Percentiles rank a stretch among this genome's conserved stretches.
Evolutionary conservation across 2,329 filamentous ascomycete genomes (phyloP).

Genomic region (Sporothrix pseudoabietina): DNA sequence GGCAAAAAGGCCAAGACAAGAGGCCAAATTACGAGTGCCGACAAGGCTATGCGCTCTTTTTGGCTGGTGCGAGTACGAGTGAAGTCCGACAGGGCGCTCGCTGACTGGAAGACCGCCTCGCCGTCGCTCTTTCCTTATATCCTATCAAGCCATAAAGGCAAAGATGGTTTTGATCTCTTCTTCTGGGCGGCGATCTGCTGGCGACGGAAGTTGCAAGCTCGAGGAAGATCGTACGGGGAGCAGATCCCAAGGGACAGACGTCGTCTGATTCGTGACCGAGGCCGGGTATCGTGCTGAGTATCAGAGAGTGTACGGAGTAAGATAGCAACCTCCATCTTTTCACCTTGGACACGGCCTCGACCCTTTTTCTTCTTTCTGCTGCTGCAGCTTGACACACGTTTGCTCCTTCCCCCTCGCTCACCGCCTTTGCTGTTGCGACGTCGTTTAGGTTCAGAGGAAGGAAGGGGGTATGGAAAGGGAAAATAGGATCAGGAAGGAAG

Average conservation of each 20-base stretch:
- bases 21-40: slow-evolving; percentile 3
- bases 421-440: slow-evolving; percentile 18
- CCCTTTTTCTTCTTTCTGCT: neutral
- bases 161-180: neutral
- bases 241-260: neutral
- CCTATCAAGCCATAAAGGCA: neutral
- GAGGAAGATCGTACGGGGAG: neutral
- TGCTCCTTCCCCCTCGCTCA: neutral
- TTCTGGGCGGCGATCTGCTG: neutral
- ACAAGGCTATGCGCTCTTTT: slow-evolving; percentile 6
- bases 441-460: neutral
- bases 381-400: slow-evolving; percentile 5
- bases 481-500: neutral
- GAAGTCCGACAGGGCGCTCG: neutral
- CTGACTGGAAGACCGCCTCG: slow-evolving; percentile 15
- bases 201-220: neutral
- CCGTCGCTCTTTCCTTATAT: neutral
- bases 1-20: neutral
- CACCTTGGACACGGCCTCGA: neutral
- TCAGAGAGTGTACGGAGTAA: neutral
- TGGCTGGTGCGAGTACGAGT: neutral
- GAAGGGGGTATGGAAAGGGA: neutral
- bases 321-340: neutral
- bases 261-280: neutral
- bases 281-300: neutral